Evolutionary conservation across 2,329 filamentous ascomycete genomes (phyloP).

Genomic region (Gaeumannomyces sp.): DNA sequence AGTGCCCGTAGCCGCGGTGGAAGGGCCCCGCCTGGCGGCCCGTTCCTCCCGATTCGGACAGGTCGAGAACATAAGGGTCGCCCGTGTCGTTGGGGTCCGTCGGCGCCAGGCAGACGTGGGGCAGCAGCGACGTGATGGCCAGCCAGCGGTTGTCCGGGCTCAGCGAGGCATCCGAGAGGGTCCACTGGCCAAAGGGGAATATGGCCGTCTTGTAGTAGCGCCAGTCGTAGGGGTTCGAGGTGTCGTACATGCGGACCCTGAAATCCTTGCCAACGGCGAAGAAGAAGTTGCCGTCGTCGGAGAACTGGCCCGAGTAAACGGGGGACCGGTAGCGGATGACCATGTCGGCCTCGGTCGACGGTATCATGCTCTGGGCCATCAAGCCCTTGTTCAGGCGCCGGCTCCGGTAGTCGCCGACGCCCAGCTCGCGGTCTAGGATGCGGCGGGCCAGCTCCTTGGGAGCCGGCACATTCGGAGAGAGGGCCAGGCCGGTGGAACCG

Average conservation of each 20-base stretch:
- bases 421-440: slow-evolving; percentile 77
- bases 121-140: slow-evolving; percentile 85
- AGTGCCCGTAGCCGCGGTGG: slow-evolving; percentile 29
- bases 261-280: slow-evolving; percentile 90
- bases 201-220: slow-evolving; percentile 86
- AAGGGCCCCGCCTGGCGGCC: slow-evolving; percentile 20
- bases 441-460: slow-evolving; percentile 60
- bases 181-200: slow-evolving; percentile 89
- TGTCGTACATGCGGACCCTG: slow-evolving; percentile 94
- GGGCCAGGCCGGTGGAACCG: slow-evolving; percentile 57
- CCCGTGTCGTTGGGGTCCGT: slow-evolving; percentile 79
- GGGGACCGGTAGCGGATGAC: slow-evolving; percentile 81
- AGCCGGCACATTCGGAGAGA: slow-evolving; percentile 18
- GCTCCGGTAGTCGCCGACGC: slow-evolving; percentile 54
- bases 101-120: slow-evolving; percentile 74
- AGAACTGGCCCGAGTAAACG: slow-evolving; percentile 95
- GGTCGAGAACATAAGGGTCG: slow-evolving; percentile 74
- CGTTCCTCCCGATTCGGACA: slow-evolving; percentile 45
- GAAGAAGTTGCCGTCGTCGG: slow-evolving; percentile 95
- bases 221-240: slow-evolving; percentile 92
- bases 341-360: slow-evolving; percentile 70
- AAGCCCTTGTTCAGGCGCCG: slow-evolving; percentile 56
- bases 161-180: slow-evolving; percentile 85
- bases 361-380: slow-evolving; percentile 70
- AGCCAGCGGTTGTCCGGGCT: slow-evolving; percentile 89